A percentile compares a stretch with the other conserved stretches of the same genome.
These are phyloP conservation scores for Metarhizium rileyi DNA, from an alignment of 2,329 filamentous ascomycete genomes.

Conservation along the genomic window DNA sequence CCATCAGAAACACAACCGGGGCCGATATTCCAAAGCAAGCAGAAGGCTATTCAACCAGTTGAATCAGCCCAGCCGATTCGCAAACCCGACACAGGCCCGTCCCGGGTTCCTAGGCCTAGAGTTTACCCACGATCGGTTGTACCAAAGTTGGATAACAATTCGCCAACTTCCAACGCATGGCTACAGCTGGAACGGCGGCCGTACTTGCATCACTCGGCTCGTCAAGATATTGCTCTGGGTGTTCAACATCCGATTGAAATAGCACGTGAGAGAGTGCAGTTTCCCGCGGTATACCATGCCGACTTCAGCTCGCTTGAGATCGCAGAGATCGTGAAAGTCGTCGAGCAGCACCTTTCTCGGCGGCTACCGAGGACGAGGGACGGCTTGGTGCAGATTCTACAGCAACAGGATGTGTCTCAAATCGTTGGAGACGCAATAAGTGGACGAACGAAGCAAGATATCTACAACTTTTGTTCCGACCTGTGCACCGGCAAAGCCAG, in stretches of 20 bases:
- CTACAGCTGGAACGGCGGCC: slow-evolving; percentile 10
- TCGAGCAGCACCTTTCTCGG: slow-evolving; percentile 11
- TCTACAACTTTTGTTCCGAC: slow-evolving; percentile 23
- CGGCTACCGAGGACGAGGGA: slow-evolving; percentile 10
- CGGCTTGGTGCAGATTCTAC: slow-evolving; percentile 13
- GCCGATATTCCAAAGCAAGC: too few relatives aligned
- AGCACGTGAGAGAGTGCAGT: slow-evolving; percentile 1
- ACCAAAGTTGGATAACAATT: not conserved
- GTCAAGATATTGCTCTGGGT: slow-evolving; percentile 19
- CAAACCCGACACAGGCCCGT: not conserved
- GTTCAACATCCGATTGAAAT: slow-evolving; percentile 6
- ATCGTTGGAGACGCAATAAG: slow-evolving; percentile 14
- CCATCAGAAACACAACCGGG: too few relatives aligned
- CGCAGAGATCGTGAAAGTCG: slow-evolving; percentile 13
- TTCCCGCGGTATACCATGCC: slow-evolving; percentile 28
- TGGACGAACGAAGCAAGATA: slow-evolving; percentile 17
- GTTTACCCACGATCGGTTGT: not conserved
- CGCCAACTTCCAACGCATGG: slow-evolving; percentile 1
- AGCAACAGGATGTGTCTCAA: slow-evolving; percentile 13
- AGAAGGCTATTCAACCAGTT: not conserved
- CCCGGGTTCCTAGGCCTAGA: not conserved
- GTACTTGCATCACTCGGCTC: slow-evolving; percentile 17
- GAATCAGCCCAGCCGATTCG: not conserved
- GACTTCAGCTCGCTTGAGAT: slow-evolving; percentile 35
- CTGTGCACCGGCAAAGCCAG: slow-evolving; percentile 14